Conservation (phyloP, 192 early-diverging fungal genomes). For the Coemansia sp. region DNA sequence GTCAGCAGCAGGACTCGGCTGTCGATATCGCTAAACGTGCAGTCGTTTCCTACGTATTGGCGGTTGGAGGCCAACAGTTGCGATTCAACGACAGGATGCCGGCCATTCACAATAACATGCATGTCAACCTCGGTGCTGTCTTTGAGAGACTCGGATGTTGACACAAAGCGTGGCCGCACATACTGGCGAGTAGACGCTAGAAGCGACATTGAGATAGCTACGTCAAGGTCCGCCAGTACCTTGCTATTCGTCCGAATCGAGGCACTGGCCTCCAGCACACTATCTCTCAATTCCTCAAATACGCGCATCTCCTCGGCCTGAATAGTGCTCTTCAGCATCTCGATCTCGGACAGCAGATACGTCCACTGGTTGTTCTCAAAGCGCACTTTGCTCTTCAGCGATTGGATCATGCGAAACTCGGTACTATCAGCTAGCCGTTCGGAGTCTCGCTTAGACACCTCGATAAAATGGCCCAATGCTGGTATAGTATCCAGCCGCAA, state of each 20-base stretch:
- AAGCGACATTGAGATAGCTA: constrained; percentile 63
- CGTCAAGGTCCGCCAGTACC: constrained; percentile 69
- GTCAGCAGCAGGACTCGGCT: constrained; percentile 65
- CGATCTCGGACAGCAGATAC: constrained; percentile 60
- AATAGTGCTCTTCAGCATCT: constrained; percentile 44
- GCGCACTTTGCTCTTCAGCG: constrained; percentile 57
- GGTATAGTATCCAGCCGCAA: constrained; percentile 48
- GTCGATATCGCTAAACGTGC: constrained; percentile 31
- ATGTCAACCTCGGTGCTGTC: background rate
- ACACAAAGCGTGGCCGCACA: constrained; percentile 55
- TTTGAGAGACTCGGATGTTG: background rate
- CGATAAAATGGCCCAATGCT: constrained; percentile 59
- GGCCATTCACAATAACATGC: constrained; percentile 49
- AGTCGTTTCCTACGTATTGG: constrained; percentile 62
- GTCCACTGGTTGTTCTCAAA: constrained; percentile 62
- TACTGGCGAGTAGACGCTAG: constrained; percentile 59
- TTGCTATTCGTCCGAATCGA: constrained; percentile 64
- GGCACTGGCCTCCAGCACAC: constrained; percentile 56
- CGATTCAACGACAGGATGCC: constrained; percentile 66
- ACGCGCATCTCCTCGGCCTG: constrained; percentile 59
- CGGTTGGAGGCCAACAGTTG: constrained; percentile 53
- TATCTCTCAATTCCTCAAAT: constrained; percentile 55
- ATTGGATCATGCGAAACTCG: constrained; percentile 57
- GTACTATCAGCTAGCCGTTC: constrained; percentile 21
- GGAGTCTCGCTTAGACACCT: constrained; percentile 56